These are phyloP conservation scores for Kwoniella dendrophila DNA, from an alignment of 768 basidiomycete genomes.

Conservation along the genomic window DNA sequence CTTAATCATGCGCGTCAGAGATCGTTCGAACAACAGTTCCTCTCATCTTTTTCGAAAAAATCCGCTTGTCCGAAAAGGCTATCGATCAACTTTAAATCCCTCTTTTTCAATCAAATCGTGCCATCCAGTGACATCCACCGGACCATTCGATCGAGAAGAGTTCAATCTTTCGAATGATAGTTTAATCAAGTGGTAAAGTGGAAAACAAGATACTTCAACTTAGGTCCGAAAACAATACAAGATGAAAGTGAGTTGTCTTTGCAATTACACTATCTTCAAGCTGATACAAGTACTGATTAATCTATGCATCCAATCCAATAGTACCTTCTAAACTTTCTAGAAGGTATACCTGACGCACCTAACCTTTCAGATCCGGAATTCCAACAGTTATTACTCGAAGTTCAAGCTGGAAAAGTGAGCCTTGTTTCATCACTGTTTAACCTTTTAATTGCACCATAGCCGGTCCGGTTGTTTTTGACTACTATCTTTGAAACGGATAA, in stretches of 20 bases:
- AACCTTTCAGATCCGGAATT: constrained; percentile 70
- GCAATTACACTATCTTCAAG: neutral
- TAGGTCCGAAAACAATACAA: constrained; percentile 1
- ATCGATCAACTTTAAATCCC: constrained; percentile 13
- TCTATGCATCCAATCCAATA: constrained; percentile 56
- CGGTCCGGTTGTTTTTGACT: constrained; percentile 1
- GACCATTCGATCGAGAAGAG: neutral
- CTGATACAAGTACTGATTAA: constrained; percentile 8
- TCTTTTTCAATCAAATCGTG: constrained; percentile 29
- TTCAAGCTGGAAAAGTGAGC: constrained; percentile 86
- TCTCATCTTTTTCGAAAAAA: neutral
- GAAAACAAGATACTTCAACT: neutral
- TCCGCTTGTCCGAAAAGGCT: neutral
- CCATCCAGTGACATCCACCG: constrained; percentile 37
- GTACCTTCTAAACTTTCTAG: constrained; percentile 88
- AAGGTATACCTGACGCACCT: constrained; percentile 71
- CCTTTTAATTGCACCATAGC: no score
- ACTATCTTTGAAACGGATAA: constrained; percentile 8
- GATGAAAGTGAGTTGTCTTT: constrained; percentile 44
- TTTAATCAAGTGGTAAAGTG: neutral
- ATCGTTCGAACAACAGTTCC: constrained; percentile 13
- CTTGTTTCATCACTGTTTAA: constrained; percentile 8
- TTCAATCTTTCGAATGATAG: constrained; percentile 37
- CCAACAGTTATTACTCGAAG: constrained; percentile 75
- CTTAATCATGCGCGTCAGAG: constrained; percentile 17